These are phyloP conservation scores for Zasmidium angulare DNA, from an alignment of 2,329 filamentous ascomycete species.

Conservation along the genomic window DNA sequence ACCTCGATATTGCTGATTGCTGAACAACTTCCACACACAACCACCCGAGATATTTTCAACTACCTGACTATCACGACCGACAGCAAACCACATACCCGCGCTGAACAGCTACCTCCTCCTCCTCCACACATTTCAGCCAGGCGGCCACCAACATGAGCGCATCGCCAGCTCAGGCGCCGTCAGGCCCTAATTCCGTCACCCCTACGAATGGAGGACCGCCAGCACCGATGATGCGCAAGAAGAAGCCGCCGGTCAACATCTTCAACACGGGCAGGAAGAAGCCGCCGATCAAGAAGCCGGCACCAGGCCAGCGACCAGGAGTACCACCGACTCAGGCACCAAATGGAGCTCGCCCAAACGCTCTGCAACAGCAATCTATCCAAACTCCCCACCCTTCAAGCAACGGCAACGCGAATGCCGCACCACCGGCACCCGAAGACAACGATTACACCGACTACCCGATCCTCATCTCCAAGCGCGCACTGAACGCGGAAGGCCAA, in stretches of 20 bases:
- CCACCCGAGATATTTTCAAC: too few species aligned
- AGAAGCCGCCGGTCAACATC: constrained; percentile 35
- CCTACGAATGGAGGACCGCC: constrained; percentile 41
- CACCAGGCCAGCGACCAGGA: constrained; percentile 13
- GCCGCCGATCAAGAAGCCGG: constrained; percentile 29
- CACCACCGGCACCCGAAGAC: constrained; percentile 19
- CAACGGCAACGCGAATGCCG: constrained; percentile 1
- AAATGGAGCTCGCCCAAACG: constrained; percentile 5
- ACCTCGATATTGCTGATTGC: not conserved
- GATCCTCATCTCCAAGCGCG: constrained; percentile 79
- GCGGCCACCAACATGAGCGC: constrained; percentile 31
- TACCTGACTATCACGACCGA: not conserved
- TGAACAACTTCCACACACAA: not conserved
- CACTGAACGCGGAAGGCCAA: constrained; percentile 68
- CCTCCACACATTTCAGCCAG: constrained; percentile 2
- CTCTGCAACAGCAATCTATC: not conserved
- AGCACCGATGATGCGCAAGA: constrained; percentile 34
- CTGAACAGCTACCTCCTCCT: not conserved
- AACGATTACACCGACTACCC: constrained; percentile 56
- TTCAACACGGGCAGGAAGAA: constrained; percentile 37
- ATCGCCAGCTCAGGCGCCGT: constrained; percentile 33
- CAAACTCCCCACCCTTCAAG: not conserved
- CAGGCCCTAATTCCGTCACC: constrained; percentile 32
- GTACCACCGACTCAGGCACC: constrained; percentile 14
- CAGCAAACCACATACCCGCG: not conserved